Percentiles rank a stretch among this genome's conserved stretches.
Conservation (phyloP, 208 protist species). For the Blechomonas ayalai region DNA sequence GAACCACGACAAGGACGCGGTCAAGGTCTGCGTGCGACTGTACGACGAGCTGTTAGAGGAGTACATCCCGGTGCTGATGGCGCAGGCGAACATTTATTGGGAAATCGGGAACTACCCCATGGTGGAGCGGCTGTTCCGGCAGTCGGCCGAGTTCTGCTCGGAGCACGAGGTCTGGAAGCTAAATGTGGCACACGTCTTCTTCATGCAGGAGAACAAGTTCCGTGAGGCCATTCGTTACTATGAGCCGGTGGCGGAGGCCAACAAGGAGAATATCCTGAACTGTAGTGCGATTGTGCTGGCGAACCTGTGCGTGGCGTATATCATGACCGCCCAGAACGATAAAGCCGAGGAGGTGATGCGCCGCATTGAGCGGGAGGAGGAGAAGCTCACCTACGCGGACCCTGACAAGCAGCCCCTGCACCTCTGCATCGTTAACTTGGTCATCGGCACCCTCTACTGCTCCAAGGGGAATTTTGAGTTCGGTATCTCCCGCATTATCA, state of each 20-base stretch:
- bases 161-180: conserved; percentile 97
- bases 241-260: conserved; percentile 92
- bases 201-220: conserved; percentile 97
- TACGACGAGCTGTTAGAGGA: conserved; percentile 93
- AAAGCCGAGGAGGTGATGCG: conserved; percentile 96
- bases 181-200: conserved; percentile 96
- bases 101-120: conserved; percentile 95
- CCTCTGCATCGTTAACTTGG: conserved; percentile 97
- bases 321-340: conserved; percentile 95
- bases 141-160: conserved; percentile 94
- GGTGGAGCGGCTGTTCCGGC: conserved; percentile 93
- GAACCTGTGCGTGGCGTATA: conserved; percentile 97
- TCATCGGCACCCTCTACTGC: conserved; percentile 99
- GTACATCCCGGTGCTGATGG: conserved; percentile 96
- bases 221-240: conserved; percentile 96
- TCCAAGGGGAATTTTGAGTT: conserved; percentile 97
- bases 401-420: conserved; percentile 91
- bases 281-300: conserved; percentile 95
- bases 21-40: conserved; percentile 74
- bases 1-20: conserved; percentile 76
- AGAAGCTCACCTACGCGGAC: conserved; percentile 76
- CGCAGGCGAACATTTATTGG: conserved; percentile 98
- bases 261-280: conserved; percentile 89
- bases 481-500: conserved; percentile 96
- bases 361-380: conserved; percentile 95